Evolutionary conservation across 2,329 filamentous ascomycete species (phyloP).

Genomic region (Raffaelea arxii): DNA sequence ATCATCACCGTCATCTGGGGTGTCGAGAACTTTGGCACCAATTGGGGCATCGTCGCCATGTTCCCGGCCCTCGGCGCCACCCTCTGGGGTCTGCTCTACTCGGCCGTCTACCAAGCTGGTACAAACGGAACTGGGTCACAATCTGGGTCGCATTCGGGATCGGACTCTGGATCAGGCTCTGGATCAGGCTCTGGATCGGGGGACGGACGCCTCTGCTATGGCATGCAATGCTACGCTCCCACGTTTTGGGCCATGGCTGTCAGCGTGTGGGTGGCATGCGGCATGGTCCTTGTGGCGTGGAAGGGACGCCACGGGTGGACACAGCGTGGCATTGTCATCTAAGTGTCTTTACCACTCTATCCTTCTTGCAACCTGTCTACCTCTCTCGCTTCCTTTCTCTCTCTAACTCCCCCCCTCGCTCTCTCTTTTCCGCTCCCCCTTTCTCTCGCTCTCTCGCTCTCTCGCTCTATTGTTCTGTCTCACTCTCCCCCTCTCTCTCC

Average conservation of each 20-base stretch:
- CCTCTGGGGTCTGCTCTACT: slow-evolving; percentile 87
- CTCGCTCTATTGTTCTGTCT: no score
- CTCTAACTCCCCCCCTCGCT: no score
- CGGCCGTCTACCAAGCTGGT: slow-evolving; percentile 63
- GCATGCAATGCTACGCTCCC: slow-evolving; percentile 66
- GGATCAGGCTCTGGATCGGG: neutral
- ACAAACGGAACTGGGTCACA: no score
- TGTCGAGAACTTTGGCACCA: slow-evolving; percentile 96
- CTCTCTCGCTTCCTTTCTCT: no score
- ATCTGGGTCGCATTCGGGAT: slow-evolving; percentile 29
- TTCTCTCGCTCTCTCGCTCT: no score
- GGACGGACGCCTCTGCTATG: slow-evolving; percentile 56
- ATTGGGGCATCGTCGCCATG: slow-evolving; percentile 93
- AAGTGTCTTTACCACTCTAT: no score
- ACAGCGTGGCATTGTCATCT: slow-evolving; percentile 61
- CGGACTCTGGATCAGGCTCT: no score
- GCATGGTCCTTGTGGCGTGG: slow-evolving; percentile 70
- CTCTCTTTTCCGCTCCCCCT: no score
- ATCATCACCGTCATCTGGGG: slow-evolving; percentile 98
- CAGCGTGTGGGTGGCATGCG: slow-evolving; percentile 69
- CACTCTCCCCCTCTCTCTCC: no score
- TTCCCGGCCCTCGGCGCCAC: slow-evolving; percentile 81
- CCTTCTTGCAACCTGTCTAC: no score
- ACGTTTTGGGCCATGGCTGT: slow-evolving; percentile 81
- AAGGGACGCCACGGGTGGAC: slow-evolving; percentile 68